These are phyloP conservation scores for Botrytis porri DNA, from an alignment of 2,329 filamentous ascomycete genomes.

Conservation along the genomic window DNA sequence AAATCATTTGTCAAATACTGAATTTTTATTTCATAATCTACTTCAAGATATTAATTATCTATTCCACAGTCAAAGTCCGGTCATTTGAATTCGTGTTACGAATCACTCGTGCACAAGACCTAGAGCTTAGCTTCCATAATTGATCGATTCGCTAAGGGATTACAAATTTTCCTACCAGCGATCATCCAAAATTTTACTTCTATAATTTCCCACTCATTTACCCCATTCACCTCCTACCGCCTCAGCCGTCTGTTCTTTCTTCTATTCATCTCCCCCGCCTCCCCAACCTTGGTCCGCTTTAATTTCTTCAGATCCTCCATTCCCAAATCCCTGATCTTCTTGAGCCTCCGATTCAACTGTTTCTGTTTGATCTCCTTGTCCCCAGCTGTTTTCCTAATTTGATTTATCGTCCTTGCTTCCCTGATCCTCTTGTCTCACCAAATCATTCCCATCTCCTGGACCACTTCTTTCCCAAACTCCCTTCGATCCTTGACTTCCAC, in stretches of 20 bases:
- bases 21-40: background rate
- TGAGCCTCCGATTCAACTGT: background rate
- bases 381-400: background rate
- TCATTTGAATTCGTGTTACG: background rate
- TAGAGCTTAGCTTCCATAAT: background rate
- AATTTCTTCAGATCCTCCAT: background rate
- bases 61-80: background rate
- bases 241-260: background rate
- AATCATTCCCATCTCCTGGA: background rate
- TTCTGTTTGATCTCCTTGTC: background rate
- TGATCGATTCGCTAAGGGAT: background rate
- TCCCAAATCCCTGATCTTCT: background rate
- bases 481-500: background rate
- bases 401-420: background rate
- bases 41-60: background rate
- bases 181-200: too few relatives aligned
- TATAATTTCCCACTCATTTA: background rate
- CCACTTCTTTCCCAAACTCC: background rate
- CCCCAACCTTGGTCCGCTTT: background rate
- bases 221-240: too few relatives aligned
- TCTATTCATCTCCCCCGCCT: background rate
- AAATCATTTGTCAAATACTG: background rate
- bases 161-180: background rate
- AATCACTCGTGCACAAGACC: background rate
- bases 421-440: background rate